phyloP scores from a whole-genome alignment of 805 yeast genomes.

The Wickerhamomyces ciferrii region DNA sequence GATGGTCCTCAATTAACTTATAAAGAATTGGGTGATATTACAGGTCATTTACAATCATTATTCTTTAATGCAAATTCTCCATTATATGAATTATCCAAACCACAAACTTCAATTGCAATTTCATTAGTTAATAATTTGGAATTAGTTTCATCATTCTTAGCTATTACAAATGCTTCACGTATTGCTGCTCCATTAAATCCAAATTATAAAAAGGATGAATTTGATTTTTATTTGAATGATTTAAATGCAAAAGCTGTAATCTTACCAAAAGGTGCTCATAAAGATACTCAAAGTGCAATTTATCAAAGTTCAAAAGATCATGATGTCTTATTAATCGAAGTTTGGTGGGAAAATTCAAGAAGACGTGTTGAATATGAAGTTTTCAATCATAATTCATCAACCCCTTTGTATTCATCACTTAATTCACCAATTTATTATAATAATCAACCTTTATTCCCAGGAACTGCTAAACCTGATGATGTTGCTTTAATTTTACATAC shows the following conservation, averaged over 20 bases:
- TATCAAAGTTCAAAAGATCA: slow-evolving; percentile 44
- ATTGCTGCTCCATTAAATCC: slow-evolving; percentile 71
- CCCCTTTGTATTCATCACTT: slow-evolving; percentile 24
- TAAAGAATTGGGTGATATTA: slow-evolving; percentile 34
- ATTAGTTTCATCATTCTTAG: slow-evolving; percentile 49
- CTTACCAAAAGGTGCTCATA: slow-evolving; percentile 48
- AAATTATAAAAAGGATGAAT: slow-evolving; percentile 53
- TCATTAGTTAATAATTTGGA: slow-evolving; percentile 60
- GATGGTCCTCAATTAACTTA: slow-evolving; percentile 42
- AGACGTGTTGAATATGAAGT: slow-evolving; percentile 37
- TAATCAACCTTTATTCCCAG: slow-evolving; percentile 28
- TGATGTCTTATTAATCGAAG: slow-evolving; percentile 45
- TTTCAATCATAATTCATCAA: slow-evolving; percentile 16
- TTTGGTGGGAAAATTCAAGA: slow-evolving; percentile 38
- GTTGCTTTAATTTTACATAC: slow-evolving; percentile 67
- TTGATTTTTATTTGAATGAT: slow-evolving; percentile 60
- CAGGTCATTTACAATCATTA: slow-evolving; percentile 45
- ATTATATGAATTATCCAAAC: slow-evolving; percentile 24
- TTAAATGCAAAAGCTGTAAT: slow-evolving; percentile 50
- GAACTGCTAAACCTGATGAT: slow-evolving; percentile 41
- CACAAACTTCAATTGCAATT: slow-evolving; percentile 49
- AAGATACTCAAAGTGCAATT: slow-evolving; percentile 32
- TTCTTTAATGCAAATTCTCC: slow-evolving; percentile 38
- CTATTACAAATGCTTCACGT: slow-evolving; percentile 48
- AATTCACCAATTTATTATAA: slow-evolving; percentile 26